Evolutionary conservation across 805 yeast genomes (phyloP).

Genomic region (Sporopachydermia lactativora): DNA sequence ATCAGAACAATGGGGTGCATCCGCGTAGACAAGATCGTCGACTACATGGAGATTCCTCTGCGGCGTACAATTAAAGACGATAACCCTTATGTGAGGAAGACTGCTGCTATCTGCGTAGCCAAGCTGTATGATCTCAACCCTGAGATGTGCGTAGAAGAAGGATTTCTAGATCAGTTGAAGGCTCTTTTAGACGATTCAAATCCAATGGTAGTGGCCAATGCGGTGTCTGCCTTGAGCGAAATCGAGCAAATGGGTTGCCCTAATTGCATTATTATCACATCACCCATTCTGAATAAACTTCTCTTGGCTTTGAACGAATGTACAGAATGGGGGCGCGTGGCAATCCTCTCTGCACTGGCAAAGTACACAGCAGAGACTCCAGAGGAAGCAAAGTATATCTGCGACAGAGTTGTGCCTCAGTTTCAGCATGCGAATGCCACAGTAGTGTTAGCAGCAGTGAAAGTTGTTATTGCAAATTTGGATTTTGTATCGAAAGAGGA

Average conservation of each 20-base stretch:
- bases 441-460: constrained; percentile 76
- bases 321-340: constrained; percentile 97
- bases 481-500: constrained; percentile 32
- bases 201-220: constrained; percentile 96
- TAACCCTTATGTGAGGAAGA: constrained; percentile 93
- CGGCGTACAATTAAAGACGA: constrained; percentile 78
- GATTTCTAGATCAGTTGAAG: constrained; percentile 59
- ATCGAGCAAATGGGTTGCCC: constrained; percentile 54
- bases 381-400: constrained; percentile 68
- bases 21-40: constrained; percentile 88
- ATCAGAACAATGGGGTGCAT: constrained; percentile 98
- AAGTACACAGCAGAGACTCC: constrained; percentile 39
- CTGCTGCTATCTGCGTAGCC: constrained; percentile 96
- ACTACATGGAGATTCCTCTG: constrained; percentile 84
- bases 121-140: constrained; percentile 81
- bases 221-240: constrained; percentile 75
- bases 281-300: constrained; percentile 35
- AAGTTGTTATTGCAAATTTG: constrained; percentile 61
- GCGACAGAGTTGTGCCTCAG: constrained; percentile 87
- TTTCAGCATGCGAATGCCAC: constrained; percentile 95
- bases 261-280: constrained; percentile 28
- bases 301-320: constrained; percentile 86
- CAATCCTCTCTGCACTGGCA: constrained; percentile 69
- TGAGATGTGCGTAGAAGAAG: constrained; percentile 70
- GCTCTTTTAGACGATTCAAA: constrained; percentile 69